phyloP scores from a whole-genome alignment of 768 basidiomycete genomes.

The Glaciozyma martinii region DNA sequence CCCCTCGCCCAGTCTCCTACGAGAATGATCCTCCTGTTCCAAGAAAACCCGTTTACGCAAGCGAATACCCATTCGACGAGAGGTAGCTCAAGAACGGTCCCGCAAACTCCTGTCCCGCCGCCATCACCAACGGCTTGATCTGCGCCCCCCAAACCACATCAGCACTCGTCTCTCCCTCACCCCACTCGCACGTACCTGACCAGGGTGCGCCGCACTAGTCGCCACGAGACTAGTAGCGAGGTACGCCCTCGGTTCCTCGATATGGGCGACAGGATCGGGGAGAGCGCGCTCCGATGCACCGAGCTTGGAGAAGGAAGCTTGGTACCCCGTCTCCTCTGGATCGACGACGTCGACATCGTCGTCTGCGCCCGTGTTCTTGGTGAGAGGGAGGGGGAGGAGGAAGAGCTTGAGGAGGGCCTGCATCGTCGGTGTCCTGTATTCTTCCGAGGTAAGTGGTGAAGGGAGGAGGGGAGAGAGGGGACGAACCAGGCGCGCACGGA shows the following conservation, averaged over 20 bases:
- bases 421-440: conserved; percentile 58
- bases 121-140: conserved; percentile 22
- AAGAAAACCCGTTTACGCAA: neutral
- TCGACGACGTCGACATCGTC: conserved; percentile 62
- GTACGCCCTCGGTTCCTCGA: conserved; percentile 38
- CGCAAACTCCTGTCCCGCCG: conserved; percentile 22
- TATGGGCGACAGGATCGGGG: conserved; percentile 48
- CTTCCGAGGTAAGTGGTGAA: neutral
- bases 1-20: too few species aligned
- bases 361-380: conserved; percentile 37
- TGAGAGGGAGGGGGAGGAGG: conserved; percentile 60
- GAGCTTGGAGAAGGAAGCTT: conserved; percentile 83
- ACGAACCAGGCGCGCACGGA: conserved; percentile 54
- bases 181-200: conserved; percentile 22
- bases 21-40: too few species aligned
- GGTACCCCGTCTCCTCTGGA: conserved; percentile 87
- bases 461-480: neutral
- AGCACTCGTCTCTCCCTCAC: neutral
- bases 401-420: conserved; percentile 66
- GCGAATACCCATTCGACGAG: conserved; percentile 11
- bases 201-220: conserved; percentile 21
- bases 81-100: conserved; percentile 25
- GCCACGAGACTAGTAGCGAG: conserved; percentile 24
- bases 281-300: conserved; percentile 58
- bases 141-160: neutral